Percentiles rank a stretch among this genome's conserved stretches.
Evolutionary conservation across 2,329 filamentous ascomycete species (phyloP).

Genomic region (Diplocarpon mali): DNA sequence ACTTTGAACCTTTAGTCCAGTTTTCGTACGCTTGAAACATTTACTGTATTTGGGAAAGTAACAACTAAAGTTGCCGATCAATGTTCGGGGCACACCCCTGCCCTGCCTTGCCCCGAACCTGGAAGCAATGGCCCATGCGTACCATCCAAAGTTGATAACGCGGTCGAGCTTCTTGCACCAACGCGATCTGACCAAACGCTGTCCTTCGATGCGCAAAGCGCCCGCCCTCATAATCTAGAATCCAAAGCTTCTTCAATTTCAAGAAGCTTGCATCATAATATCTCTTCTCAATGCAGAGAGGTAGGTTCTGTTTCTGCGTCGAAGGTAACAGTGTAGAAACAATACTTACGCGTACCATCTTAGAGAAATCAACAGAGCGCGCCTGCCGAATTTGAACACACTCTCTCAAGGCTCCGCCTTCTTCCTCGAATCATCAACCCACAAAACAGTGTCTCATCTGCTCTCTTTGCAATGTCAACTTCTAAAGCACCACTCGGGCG

Average conservation of each 20-base stretch:
- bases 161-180: neutral
- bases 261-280: neutral
- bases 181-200: neutral
- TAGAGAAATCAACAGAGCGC: no score
- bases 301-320: no score
- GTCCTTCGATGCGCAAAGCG: neutral
- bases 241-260: neutral
- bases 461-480: no score
- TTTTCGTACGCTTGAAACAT: no score
- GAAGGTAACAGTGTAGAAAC: no score
- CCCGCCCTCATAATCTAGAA: neutral
- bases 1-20: no score
- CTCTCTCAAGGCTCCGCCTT: neutral
- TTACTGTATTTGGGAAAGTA: neutral
- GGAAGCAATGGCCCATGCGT: neutral
- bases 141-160: neutral
- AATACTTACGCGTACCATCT: no score
- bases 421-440: no score
- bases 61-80: neutral
- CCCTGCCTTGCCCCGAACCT: neutral
- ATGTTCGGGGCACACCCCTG: no score
- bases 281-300: no score
- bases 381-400: no score
- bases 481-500: slow-evolving; percentile 7
- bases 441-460: no score